Base-by-base conservation (phyloP, 768 basidiomycete genomes). In the Chalciporus piperatus region DNA sequence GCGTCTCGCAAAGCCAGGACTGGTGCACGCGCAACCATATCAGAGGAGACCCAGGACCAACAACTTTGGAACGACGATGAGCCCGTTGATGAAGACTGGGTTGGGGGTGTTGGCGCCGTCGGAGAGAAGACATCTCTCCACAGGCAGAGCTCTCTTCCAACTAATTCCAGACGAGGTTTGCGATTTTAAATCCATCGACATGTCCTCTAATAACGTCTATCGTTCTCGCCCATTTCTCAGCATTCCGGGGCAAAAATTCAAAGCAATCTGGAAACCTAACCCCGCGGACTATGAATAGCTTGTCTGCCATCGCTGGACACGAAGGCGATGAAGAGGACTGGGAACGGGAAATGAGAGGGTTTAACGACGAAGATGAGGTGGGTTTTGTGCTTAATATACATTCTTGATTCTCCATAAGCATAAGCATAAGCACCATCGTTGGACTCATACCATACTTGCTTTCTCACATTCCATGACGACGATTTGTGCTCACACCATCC, bases 261-360 rank as follows among this genome's bases (percentile, higher is more conserved):
- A 82, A 70, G 51, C 71, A 82, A 62, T 63, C 81, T 11, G 85
- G 86, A 23, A 85, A 73, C 59, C 64, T 78, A 56, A 86, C 87
- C 22, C 85, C 87, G 30, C 83, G 88, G 52, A 80, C 81, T 20
- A 74, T 92, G 69, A 92, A 91, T 62, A 92, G 88, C 67, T 81
- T 93, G 47, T 81, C 87, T 32, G 87, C 87, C 48, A 92, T 93
- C 69, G 83, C 87, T 46, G 89, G 89, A 38, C 86, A 89, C 61
- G 90, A 93, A 59, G 89, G 85, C 59, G 90, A 91, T 54, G 90
- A 93, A 65, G 90, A 92, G 57, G 87, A 89, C 50, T 93, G 91
- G 91, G 87, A 89, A 66, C 73, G 77, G 39, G 82, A 83, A 37
- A 77, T 85, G 68, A 70, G 76, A 17, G 79, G 76, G 69, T 70